Evolutionary conservation across 805 yeast species (phyloP).

Genomic region (Ogataea thermomethanolica): DNA sequence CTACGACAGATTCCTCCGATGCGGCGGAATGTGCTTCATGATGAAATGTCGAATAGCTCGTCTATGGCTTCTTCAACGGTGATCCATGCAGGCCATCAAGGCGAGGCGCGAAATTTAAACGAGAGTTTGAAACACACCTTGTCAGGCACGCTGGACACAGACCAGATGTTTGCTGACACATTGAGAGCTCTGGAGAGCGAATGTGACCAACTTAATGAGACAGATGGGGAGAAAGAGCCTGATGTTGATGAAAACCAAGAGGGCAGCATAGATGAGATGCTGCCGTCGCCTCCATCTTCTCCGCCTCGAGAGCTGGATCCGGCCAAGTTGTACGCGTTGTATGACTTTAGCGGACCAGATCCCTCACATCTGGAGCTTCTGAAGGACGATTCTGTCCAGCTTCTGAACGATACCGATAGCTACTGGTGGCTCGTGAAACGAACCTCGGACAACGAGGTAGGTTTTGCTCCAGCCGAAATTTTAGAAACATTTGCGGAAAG

Average conservation of each 20-base stretch:
- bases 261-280: conserved; percentile 38
- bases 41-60: conserved; percentile 21
- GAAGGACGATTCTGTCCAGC: conserved; percentile 77
- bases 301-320: conserved; percentile 85
- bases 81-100: conserved; percentile 17
- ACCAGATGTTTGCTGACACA: conserved; percentile 16
- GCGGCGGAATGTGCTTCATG: conserved; percentile 10
- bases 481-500: conserved; percentile 89
- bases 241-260: conserved; percentile 19
- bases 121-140: conserved; percentile 12
- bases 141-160: conserved; percentile 26
- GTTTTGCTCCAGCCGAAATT: conserved; percentile 96
- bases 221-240: conserved; percentile 4
- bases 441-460: conserved; percentile 46
- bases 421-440: conserved; percentile 93
- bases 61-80: conserved; percentile 31
- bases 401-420: conserved; percentile 84
- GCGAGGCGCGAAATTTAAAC: conserved; percentile 8
- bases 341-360: conserved; percentile 87
- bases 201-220: background rate
- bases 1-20: conserved; percentile 12
- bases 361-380: conserved; percentile 81
- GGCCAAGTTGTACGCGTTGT: conserved; percentile 76
- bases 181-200: conserved; percentile 3
- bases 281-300: conserved; percentile 67